Base-by-base conservation (phyloP, 305 asterid genomes). In the Solanum hybrid region DNA sequence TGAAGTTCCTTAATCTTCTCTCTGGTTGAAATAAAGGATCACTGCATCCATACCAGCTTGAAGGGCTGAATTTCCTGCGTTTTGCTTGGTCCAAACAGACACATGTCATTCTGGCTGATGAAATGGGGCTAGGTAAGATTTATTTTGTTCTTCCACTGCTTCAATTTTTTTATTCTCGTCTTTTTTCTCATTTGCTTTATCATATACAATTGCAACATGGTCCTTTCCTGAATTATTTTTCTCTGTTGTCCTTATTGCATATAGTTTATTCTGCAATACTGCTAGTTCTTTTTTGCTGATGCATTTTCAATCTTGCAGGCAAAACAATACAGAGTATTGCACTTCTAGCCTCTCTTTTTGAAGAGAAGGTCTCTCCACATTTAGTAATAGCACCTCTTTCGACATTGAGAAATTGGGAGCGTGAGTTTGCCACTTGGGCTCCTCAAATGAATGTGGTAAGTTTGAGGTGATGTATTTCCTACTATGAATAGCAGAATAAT, bases 101-200 rank as follows among this genome's bases (percentile, higher is more conserved):
- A 11, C 98, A 98, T 91, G 99, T 98, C 82, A 96, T 98, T 92
- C 98, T 98, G 92, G 99, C 99, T n/a, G 99, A 98, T 93, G 99
- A 98, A 93, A 98, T 98, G 99, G 99, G 99, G 85, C 98, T 98
- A 91, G 99, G 99, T 97, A 94, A 87, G 96, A 88, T 89, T 85
- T 88, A 46, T 87, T 85, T 72, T 81, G 69, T 90, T 42, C 87
- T 89, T 90, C 80, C 88, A 77, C 82, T 87, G 32, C 35, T 32
- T 90, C 87, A 80, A 72, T 51, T 20, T 80, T 78, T 26, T 90
- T 17, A 89, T 34, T 75, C 71, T 82, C 66, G 82, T 24, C 79
- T 86, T 89, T 82, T 71, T 79, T 51, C 60, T 56, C 24, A 66
- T 56, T 34, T 82, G 26, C 36, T 66, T 37, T 16, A 26, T 24